Percentiles rank a stretch among this genome's conserved stretches.
These are phyloP conservation scores for Wickerhamomyces kurtzmanii DNA, from an alignment of 805 yeast species.

Conservation along the genomic window DNA sequence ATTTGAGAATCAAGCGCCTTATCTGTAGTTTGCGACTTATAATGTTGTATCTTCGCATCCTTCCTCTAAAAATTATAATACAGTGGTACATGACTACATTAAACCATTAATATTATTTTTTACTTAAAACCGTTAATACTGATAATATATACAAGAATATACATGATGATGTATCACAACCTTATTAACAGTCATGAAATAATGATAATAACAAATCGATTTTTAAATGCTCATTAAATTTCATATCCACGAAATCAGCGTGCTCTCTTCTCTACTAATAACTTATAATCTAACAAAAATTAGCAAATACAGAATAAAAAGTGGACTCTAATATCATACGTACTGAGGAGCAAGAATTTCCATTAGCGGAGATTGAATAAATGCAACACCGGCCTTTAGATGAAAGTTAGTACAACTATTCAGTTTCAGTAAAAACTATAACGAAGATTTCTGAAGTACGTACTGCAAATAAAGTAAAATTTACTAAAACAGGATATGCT, in stretches of 20 bases:
- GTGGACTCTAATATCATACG: constrained; percentile 2
- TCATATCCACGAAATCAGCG: too few relatives aligned
- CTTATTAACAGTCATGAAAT: background rate
- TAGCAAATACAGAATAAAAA: background rate
- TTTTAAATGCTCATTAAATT: background rate
- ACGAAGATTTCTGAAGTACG: constrained; percentile 5
- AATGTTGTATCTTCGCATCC: too few relatives aligned
- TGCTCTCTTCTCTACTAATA: background rate
- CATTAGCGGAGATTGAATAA: constrained; percentile 72
- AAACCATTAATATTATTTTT: background rate
- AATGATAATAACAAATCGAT: background rate
- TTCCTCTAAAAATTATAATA: too few relatives aligned
- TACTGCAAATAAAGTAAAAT: constrained; percentile 51
- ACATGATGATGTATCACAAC: background rate
- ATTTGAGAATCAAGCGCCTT: too few relatives aligned
- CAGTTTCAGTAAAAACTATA: background rate
- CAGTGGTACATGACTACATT: too few relatives aligned
- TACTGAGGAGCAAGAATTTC: constrained; percentile 74
- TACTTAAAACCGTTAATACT: background rate
- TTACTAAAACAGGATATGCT: constrained; percentile 51
- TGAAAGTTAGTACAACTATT: constrained; percentile 5
- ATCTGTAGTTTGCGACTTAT: too few relatives aligned
- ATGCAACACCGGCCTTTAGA: constrained; percentile 53
- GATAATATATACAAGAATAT: background rate
- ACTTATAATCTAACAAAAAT: background rate